Base-by-base conservation (phyloP, 2,329 filamentous ascomycete genomes). In the Mollisiaceae sp. region DNA sequence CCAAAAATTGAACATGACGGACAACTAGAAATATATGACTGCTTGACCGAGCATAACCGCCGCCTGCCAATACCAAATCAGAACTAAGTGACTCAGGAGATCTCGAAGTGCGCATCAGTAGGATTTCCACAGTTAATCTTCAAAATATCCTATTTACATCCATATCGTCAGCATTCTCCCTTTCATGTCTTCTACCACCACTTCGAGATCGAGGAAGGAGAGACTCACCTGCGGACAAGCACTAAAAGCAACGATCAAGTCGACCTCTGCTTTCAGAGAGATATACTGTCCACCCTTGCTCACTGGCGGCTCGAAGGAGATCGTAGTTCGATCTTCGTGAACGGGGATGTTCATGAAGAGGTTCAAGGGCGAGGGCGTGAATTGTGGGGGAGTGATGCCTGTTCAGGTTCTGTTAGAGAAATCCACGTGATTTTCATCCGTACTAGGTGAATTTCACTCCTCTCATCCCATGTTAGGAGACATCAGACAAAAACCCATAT, bases 331-430 rank as follows among this genome's bases (percentile, higher is more conserved):
- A 57, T 72, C 69, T 38, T 69, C 65, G 58, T 68, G 69, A 24
- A 72, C 68, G 5, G 71, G 71, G n/a, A 72, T 72, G 62, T 72
- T 72, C 69, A 72, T 72, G 59, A 71, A 72, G 11, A 72, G 62
- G 54, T 72, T 72, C 3, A 72, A 62, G 8, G 69, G 71, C 0
- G 67, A 69, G 5, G 71, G 71, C 18, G 71, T 70, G 56, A 72
- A 72, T 39, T 69, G 66, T 8, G 68, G 70, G 1, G 67, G 57
- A 38, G 67, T 63, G 59, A 72, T 63, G 15, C 67, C 70, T 71
- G 47, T 57, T 32, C 8, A 4, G 24, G n/a, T 36, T 12, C 18
- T 56, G 39, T 67, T 18, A 43, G 41, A 15, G 15, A n/a, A 18
- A 6, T 43, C 15, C 14, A 43, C 41, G 41, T 43, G 15, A n/a